Conservation (phyloP, 2,329 filamentous ascomycete species). For the Colletotrichum simmondsii region DNA sequence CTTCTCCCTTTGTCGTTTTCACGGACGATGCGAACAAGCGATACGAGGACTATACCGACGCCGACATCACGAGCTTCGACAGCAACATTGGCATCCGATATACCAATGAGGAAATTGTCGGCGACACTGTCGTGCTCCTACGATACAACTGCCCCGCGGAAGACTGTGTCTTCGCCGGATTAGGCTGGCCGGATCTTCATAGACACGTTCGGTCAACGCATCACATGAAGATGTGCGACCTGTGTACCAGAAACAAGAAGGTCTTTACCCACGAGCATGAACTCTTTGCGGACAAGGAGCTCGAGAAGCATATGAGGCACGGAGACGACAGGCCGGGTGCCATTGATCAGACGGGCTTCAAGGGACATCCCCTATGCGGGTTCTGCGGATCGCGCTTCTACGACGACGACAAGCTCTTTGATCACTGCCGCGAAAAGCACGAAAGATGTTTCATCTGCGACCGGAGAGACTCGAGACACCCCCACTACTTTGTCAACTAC, state of each 20-base stretch:
- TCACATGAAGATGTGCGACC: slow-evolving; percentile 89
- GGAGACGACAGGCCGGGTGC: slow-evolving; percentile 93
- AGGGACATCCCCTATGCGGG: slow-evolving; percentile 91
- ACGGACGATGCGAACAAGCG: slow-evolving; percentile 85
- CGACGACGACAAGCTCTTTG: slow-evolving; percentile 92
- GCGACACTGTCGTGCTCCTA: slow-evolving; percentile 87
- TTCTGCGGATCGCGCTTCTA: slow-evolving; percentile 96
- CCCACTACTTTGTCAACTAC: slow-evolving; percentile 94
- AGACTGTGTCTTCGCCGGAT: slow-evolving; percentile 82
- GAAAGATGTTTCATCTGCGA: slow-evolving; percentile 97
- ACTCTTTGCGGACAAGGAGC: slow-evolving; percentile 82
- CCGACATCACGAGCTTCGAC: slow-evolving; percentile 82
- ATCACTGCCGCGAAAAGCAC: slow-evolving; percentile 93
- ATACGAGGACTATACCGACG: slow-evolving; percentile 82
- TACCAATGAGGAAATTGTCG: slow-evolving; percentile 87
- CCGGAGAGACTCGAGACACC: slow-evolving; percentile 72
- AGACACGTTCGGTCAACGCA: slow-evolving; percentile 86
- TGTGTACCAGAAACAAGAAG: slow-evolving; percentile 94
- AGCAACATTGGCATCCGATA: slow-evolving; percentile 92
- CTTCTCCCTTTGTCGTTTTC: slow-evolving; percentile 88
- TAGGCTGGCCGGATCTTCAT: slow-evolving; percentile 68
- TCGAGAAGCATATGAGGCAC: slow-evolving; percentile 87
- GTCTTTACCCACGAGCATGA: slow-evolving; percentile 99
- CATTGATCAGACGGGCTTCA: slow-evolving; percentile 93
- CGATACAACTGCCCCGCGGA: slow-evolving; percentile 94